phyloP scores from a whole-genome alignment of 2,329 filamentous ascomycete genomes.

The Botrytis porri region DNA sequence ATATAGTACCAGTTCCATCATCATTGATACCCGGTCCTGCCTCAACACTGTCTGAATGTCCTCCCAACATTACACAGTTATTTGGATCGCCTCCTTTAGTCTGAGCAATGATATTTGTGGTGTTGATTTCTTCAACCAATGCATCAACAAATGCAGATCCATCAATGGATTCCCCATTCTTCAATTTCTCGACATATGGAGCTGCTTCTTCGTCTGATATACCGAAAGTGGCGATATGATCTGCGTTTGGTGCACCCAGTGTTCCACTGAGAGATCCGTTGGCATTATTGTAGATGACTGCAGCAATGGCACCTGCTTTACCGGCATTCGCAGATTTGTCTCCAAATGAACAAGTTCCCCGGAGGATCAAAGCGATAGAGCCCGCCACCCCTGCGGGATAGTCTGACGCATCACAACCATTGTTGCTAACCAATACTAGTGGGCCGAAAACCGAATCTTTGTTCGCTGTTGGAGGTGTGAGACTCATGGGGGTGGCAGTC shows the following conservation, averaged over 20 bases:
- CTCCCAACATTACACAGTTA: slow-evolving; percentile 65
- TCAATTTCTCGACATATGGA: slow-evolving; percentile 53
- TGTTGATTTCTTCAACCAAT: slow-evolving; percentile 44
- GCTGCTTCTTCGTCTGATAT: slow-evolving; percentile 58
- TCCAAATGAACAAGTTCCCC: slow-evolving; percentile 70
- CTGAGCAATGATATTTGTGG: slow-evolving; percentile 60
- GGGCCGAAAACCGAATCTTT: slow-evolving; percentile 57
- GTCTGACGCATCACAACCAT: slow-evolving; percentile 63
- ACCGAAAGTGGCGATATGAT: slow-evolving; percentile 67
- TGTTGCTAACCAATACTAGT: slow-evolving; percentile 57
- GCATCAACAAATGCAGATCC: slow-evolving; percentile 60
- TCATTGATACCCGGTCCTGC: slow-evolving; percentile 54
- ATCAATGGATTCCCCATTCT: slow-evolving; percentile 49
- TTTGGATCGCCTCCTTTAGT: slow-evolving; percentile 56
- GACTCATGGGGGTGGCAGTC: slow-evolving; percentile 55
- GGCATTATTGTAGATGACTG: slow-evolving; percentile 60
- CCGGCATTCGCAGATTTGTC: slow-evolving; percentile 67
- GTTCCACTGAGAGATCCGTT: slow-evolving; percentile 62
- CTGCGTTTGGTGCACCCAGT: slow-evolving; percentile 56
- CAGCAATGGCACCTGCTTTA: slow-evolving; percentile 65
- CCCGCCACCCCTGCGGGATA: slow-evolving; percentile 58
- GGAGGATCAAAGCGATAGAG: slow-evolving; percentile 67
- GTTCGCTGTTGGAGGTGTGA: slow-evolving; percentile 63
- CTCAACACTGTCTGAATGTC: slow-evolving; percentile 60
- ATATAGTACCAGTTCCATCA: slow-evolving; percentile 42